Conservation (phyloP, 768 basidiomycete genomes). For the Coprinopsis strossmayeri region DNA sequence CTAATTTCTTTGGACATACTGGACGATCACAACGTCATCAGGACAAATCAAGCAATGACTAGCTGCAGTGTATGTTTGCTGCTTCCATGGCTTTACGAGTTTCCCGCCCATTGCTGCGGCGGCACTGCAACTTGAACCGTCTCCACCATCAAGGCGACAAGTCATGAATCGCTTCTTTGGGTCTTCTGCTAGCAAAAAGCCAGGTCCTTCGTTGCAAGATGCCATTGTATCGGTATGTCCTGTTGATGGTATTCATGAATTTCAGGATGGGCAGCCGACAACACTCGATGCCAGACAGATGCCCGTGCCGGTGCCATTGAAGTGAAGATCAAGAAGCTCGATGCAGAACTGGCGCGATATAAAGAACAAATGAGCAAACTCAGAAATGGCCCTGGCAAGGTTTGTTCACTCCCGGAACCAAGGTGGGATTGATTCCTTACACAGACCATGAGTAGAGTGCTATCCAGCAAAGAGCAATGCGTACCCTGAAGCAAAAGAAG, state of each 20-base stretch:
- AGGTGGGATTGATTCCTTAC: background rate
- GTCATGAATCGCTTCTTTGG: constrained; percentile 86
- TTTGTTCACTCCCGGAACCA: constrained; percentile 23
- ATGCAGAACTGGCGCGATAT: constrained; percentile 86
- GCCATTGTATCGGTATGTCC: constrained; percentile 79
- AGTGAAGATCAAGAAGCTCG: constrained; percentile 95
- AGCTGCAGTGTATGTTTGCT: background rate
- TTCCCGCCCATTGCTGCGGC: constrained; percentile 4
- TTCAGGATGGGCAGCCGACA: too few species aligned
- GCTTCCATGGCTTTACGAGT: constrained; percentile 1
- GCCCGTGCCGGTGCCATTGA: constrained; percentile 81
- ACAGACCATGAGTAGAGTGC: constrained; percentile 49
- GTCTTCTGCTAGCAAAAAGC: constrained; percentile 65
- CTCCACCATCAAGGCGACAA: background rate
- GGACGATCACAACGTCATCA: background rate
- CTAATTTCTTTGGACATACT: background rate
- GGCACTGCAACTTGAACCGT: background rate
- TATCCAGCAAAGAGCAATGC: constrained; percentile 89
- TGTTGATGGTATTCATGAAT: too few species aligned
- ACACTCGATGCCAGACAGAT: too few species aligned
- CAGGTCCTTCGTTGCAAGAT: constrained; percentile 82
- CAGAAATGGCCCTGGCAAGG: constrained; percentile 93
- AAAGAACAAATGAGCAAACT: constrained; percentile 96
- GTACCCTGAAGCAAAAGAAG: constrained; percentile 90
- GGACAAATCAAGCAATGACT: background rate